Evolutionary conservation across 2,329 filamentous ascomycete genomes (phyloP).

Genomic region (Trichoderma sp.): DNA sequence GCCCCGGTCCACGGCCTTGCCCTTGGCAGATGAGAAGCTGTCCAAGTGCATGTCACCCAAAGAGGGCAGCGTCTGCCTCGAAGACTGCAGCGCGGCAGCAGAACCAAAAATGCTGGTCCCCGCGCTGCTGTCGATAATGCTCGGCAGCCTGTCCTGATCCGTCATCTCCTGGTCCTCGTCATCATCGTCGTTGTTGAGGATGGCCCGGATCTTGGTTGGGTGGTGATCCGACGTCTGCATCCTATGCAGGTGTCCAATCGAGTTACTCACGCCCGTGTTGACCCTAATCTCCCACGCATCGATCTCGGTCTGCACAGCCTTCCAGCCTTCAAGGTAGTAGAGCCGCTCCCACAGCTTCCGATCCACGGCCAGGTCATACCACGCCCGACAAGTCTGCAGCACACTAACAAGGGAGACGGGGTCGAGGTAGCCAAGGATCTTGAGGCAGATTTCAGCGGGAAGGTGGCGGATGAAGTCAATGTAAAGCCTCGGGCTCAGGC

Average conservation of each 20-base stretch:
- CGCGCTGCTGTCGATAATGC: conserved; percentile 26
- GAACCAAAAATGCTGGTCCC: conserved; percentile 36
- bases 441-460: conserved; percentile 84
- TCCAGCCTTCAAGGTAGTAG: conserved; percentile 85
- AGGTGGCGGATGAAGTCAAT: conserved; percentile 87
- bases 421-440: conserved; percentile 83
- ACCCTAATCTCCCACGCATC: conserved; percentile 60
- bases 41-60: conserved; percentile 33
- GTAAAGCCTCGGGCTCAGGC: conserved; percentile 78
- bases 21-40: conserved; percentile 26
- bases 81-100: conserved; percentile 32
- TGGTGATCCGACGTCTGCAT: conserved; percentile 49
- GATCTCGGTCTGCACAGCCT: conserved; percentile 64
- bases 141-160: conserved; percentile 34
- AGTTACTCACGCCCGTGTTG: conserved; percentile 43
- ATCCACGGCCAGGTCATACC: conserved; percentile 79
- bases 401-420: conserved; percentile 76
- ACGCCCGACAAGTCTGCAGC: conserved; percentile 73
- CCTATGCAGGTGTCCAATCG: conserved; percentile 42
- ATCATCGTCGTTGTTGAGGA: conserved; percentile 49
- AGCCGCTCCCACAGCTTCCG: conserved; percentile 80
- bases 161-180: conserved; percentile 51
- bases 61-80: conserved; percentile 27
- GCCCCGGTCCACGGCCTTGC: conserved; percentile 31
- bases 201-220: conserved; percentile 53